phyloP scores from a whole-genome alignment of 192 early-diverging fungal genomes.

The Paraglomus brasilianum region DNA sequence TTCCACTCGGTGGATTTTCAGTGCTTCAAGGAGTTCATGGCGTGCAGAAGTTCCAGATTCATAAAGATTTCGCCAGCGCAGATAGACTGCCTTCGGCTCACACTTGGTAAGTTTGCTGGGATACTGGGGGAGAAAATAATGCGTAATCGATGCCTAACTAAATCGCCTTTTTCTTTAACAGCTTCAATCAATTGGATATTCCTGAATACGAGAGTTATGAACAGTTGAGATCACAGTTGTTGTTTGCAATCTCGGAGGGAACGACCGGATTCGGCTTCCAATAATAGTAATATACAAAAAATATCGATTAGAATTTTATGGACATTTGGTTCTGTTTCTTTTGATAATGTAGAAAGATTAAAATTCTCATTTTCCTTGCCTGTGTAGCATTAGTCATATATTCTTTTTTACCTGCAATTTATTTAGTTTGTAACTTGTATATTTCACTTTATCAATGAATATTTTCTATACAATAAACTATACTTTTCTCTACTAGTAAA shows the following conservation, averaged over 20 bases:
- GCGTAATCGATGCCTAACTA: constrained; percentile 13
- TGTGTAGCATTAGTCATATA: no score
- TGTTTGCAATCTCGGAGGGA: constrained; percentile 90
- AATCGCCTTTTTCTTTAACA: constrained; percentile 35
- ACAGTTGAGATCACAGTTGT: constrained; percentile 71
- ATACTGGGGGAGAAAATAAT: background rate
- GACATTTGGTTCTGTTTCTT: no score
- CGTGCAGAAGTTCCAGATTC: constrained; percentile 98
- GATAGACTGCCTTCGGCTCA: constrained; percentile 94
- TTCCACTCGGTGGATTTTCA: constrained; percentile 94
- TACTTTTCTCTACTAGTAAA: no score
- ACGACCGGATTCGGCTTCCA: constrained; percentile 89
- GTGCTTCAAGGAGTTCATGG: constrained; percentile 91
- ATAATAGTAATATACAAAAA: constrained; percentile 39
- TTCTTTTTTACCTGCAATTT: no score
- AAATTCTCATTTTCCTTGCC: no score
- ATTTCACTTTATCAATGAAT: no score
- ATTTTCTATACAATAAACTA: no score
- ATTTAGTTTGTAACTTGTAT: no score
- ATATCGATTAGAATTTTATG: no score
- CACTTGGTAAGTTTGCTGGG: constrained; percentile 72
- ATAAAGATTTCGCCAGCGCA: constrained; percentile 88
- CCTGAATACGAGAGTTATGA: constrained; percentile 94
- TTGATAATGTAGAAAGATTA: no score
- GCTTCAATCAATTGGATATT: constrained; percentile 98